Base-by-base conservation (phyloP, 306 rosid genomes). In the Glycine tomentella region DNA sequence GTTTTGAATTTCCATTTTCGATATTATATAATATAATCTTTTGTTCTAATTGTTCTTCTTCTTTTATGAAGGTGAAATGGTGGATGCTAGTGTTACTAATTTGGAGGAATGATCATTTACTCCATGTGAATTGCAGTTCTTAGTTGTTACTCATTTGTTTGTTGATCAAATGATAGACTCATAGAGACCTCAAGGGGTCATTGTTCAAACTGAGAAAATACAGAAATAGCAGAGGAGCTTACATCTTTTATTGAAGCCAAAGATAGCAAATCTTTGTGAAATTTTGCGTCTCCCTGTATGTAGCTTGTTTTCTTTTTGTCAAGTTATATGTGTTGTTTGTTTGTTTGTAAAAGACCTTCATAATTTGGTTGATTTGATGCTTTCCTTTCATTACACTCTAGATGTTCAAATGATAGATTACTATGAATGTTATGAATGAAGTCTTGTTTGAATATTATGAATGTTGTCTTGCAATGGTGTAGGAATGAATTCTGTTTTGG, bases 201-300 rank as follows among this genome's bases (percentile, higher is more conserved):
- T 46, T 74, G 77, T 42, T 62, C 87, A 87, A 84, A 69, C 76
- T 74, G 81, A 68, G 51, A 57, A 80, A 52, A 77, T 79, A 77
- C 74, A 86, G 83, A 81, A 53, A 73, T 61, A 68, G 50, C 90
- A 87, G 80, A 84, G 57, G 76, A 81, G 80, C 74, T 74, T 81
- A 74, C 86, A 81, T 62, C 80, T 73, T 81, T 74, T 36, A 25
- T 77, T 87, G 82, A 84, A 84, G 86, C 87, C 90, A 55, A 53
- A 73, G 69, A 84, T 77, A 48, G 70, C 79, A 61, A 87, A 81
- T 55, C 87, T 87, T 63, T 81, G 84, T 74, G 76, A 84, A 73
- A 66, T 81, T 84, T 84, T 87, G 70, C 40, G 3, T 62, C 86
- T 87, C 69, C 87, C 86, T 7, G 90, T 87, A 87, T 77, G 90